Percentiles rank a stretch among this genome's conserved stretches.
phyloP scores from a whole-genome alignment of 176 grass and related monocot species.

The Musa beccarii region DNA sequence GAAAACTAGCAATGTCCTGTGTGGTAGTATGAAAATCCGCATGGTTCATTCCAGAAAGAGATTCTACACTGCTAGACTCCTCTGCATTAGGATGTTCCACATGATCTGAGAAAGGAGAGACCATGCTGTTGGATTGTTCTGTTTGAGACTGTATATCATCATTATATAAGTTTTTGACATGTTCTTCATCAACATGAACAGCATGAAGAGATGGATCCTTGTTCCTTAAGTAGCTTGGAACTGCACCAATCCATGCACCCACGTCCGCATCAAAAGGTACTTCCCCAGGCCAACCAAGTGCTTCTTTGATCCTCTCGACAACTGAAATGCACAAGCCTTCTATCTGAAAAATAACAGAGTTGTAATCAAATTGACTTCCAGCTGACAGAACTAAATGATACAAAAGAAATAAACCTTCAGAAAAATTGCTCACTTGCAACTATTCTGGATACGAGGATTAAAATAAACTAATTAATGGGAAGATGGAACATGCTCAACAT shows the following conservation, averaged over 20 bases:
- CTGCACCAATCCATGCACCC: slow-evolving; percentile 61
- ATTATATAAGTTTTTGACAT: not conserved
- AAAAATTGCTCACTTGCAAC: no score
- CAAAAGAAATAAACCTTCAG: no score
- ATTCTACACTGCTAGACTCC: slow-evolving; percentile 11
- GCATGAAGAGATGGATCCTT: slow-evolving; percentile 1
- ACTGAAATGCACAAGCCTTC: slow-evolving; percentile 43
- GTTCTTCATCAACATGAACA: slow-evolving; percentile 7
- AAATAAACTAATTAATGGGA: no score
- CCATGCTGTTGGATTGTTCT: not conserved
- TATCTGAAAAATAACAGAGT: slow-evolving; percentile 34
- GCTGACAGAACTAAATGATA: not conserved
- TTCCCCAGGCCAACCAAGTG: slow-evolving; percentile 43
- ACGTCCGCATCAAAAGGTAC: slow-evolving; percentile 44
- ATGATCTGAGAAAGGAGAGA: slow-evolving; percentile 3
- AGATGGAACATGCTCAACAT: no score
- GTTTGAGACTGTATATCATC: slow-evolving; percentile 14
- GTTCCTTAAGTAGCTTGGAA: slow-evolving; percentile 54
- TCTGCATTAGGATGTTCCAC: not conserved
- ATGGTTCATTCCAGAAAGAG: slow-evolving; percentile 28
- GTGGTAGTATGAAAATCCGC: slow-evolving; percentile 13
- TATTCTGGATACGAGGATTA: no score
- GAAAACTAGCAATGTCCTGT: slow-evolving; percentile 79
- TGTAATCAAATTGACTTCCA: not conserved
- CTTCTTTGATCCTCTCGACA: slow-evolving; percentile 73